Evolutionary conservation across 2,329 filamentous ascomycete species (phyloP).

Genomic region (Dendryphion nanum): DNA sequence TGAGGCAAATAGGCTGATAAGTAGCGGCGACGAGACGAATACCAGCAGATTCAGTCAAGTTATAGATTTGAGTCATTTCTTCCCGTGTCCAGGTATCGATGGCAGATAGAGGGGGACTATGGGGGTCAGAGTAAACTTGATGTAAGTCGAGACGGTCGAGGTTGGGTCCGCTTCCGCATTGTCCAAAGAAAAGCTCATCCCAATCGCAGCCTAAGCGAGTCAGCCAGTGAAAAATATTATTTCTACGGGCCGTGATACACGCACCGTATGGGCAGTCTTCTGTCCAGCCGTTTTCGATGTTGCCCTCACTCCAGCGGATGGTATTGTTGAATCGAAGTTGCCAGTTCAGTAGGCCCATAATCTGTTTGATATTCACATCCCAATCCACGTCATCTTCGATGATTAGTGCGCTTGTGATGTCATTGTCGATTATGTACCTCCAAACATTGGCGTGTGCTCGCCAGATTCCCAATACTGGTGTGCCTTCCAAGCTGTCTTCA

Average conservation of each 20-base stretch:
- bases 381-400: conserved; percentile 18
- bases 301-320: conserved; percentile 13
- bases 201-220: conserved; percentile 17
- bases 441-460: conserved; percentile 15
- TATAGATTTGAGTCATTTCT: conserved; percentile 11
- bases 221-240: too few species aligned
- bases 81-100: conserved; percentile 4
- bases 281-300: conserved; percentile 14
- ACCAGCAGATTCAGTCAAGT: conserved; percentile 6
- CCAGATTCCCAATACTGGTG: conserved; percentile 11
- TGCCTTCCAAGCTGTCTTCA: conserved; percentile 6
- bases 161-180: conserved; percentile 11
- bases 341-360: conserved; percentile 14
- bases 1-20: conserved; percentile 10
- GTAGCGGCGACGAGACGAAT: conserved; percentile 10
- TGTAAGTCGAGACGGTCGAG: conserved; percentile 11
- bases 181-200: conserved; percentile 16
- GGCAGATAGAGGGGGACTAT: conserved; percentile 3
- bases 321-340: conserved; percentile 16
- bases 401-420: conserved; percentile 12
- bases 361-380: conserved; percentile 15
- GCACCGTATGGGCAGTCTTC: conserved; percentile 17
- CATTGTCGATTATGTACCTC: conserved; percentile 15
- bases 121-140: conserved; percentile 8
- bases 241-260: too few species aligned